Conservation (phyloP, 169 alveolate species). For the Cryptosporidium ryanae region DNA sequence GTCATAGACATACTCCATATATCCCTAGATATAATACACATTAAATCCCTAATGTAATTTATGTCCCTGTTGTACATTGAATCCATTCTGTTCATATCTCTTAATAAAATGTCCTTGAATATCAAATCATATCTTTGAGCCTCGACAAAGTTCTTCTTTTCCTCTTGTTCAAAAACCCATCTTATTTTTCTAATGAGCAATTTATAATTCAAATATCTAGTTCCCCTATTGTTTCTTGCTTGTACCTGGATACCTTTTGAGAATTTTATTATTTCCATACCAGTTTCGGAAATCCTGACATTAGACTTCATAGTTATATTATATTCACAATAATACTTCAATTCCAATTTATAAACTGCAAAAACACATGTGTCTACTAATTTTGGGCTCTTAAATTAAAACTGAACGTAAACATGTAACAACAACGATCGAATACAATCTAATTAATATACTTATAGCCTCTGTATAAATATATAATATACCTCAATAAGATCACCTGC, state of each 20-base stretch:
- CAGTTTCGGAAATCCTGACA: constrained; percentile 9
- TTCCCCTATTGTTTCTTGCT: constrained; percentile 75
- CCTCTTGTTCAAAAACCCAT: constrained; percentile 68
- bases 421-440: constrained; percentile 48
- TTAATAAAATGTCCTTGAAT: constrained; percentile 45
- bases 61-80: constrained; percentile 64
- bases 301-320: constrained; percentile 17
- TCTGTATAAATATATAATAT: constrained; percentile 58
- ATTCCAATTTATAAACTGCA: background rate
- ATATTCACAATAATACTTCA: background rate
- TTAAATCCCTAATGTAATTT: constrained; percentile 40
- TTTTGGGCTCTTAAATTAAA: background rate
- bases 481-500: constrained; percentile 46
- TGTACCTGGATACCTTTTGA: constrained; percentile 72
- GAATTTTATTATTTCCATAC: constrained; percentile 70
- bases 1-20: constrained; percentile 29
- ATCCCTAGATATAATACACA: constrained; percentile 35
- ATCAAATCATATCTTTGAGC: constrained; percentile 72
- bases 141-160: constrained; percentile 44
- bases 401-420: constrained; percentile 58
- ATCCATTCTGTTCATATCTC: constrained; percentile 74
- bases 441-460: constrained; percentile 46
- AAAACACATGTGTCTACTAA: background rate
- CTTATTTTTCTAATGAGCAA: constrained; percentile 54
- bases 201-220: constrained; percentile 67